Evolutionary conservation across 2,329 filamentous ascomycete species (phyloP).

Genomic region (Teratosphaeria pseudoeucalypti): DNA sequence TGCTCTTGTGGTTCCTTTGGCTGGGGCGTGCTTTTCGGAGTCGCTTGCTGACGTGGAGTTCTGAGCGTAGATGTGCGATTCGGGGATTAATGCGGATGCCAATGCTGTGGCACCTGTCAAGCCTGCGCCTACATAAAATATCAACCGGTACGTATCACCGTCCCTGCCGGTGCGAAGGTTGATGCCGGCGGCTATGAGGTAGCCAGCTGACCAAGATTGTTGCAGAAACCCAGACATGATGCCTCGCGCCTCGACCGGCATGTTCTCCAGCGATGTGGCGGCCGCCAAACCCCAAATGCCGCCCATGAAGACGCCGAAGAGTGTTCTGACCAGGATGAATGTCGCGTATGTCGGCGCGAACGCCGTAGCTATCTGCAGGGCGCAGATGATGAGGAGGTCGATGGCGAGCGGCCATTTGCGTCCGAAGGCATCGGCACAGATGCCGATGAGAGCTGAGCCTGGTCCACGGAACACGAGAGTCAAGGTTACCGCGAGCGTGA

Average conservation of each 20-base stretch:
- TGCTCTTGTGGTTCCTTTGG: conserved; percentile 42
- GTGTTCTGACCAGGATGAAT: conserved; percentile 62
- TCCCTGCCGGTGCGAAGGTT: conserved; percentile 61
- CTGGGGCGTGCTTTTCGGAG: conserved; percentile 31
- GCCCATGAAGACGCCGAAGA: conserved; percentile 73
- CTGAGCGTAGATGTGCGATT: conserved; percentile 42
- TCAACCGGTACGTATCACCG: conserved; percentile 57
- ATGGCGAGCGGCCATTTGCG: conserved; percentile 48
- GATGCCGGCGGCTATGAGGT: conserved; percentile 65
- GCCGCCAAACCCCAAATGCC: conserved; percentile 68
- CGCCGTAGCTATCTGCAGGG: conserved; percentile 68
- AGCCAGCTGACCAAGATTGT: conserved; percentile 59
- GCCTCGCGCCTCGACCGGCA: conserved; percentile 58
- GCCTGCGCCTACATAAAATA: conserved; percentile 54
- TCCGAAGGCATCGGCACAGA: conserved; percentile 41
- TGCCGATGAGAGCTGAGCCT: background rate
- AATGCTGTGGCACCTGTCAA: conserved; percentile 60
- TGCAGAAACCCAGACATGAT: conserved; percentile 74
- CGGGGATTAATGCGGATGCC: conserved; percentile 58
- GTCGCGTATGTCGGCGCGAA: conserved; percentile 61
- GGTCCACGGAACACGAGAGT: background rate
- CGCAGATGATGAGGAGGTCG: conserved; percentile 64
- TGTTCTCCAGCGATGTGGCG: conserved; percentile 67
- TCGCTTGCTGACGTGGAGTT: conserved; percentile 59
- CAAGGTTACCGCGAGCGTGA: background rate